Evolutionary conservation across 2,329 filamentous ascomycete genomes (phyloP).

Genomic region (Paramyrothecium sp.): DNA sequence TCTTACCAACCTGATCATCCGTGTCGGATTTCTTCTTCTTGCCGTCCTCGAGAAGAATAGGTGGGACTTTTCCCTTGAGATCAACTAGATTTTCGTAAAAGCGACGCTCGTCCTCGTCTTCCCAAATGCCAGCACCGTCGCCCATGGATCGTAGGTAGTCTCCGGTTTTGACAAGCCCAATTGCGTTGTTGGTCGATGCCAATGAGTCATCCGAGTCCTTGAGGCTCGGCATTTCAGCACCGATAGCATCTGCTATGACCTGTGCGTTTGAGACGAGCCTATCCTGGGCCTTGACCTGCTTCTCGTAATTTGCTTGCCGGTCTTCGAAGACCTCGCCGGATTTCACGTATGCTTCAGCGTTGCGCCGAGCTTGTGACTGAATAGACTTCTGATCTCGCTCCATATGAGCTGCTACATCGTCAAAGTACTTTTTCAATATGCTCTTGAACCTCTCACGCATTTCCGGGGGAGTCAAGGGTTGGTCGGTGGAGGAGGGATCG

Average conservation of each 20-base stretch:
- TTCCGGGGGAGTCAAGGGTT: conserved; percentile 72
- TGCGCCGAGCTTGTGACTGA: conserved; percentile 82
- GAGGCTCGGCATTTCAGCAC: conserved; percentile 89
- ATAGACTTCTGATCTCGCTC: conserved; percentile 90
- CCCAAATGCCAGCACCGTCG: conserved; percentile 94
- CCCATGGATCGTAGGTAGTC: conserved; percentile 89
- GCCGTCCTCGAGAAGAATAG: conserved; percentile 86
- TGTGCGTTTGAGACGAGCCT: conserved; percentile 89
- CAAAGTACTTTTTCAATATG: conserved; percentile 83
- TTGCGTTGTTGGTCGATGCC: conserved; percentile 67
- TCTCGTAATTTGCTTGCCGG: conserved; percentile 92
- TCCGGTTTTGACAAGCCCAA: conserved; percentile 89
- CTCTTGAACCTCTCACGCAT: conserved; percentile 83
- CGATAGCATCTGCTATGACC: conserved; percentile 82
- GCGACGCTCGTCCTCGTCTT: conserved; percentile 94
- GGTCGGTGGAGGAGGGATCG: conserved; percentile 52
- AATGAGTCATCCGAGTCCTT: conserved; percentile 76
- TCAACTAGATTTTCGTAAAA: conserved; percentile 98
- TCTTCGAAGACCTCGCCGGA: conserved; percentile 98
- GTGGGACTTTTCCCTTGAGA: conserved; percentile 91
- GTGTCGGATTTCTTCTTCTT: conserved; percentile 88
- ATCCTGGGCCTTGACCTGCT: conserved; percentile 87
- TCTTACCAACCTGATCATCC: conserved; percentile 82
- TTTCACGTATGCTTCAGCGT: conserved; percentile 97
- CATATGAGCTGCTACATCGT: conserved; percentile 87